phyloP scores from a whole-genome alignment of 2,329 filamentous ascomycete genomes.

The Furcasterigmium sp. region DNA sequence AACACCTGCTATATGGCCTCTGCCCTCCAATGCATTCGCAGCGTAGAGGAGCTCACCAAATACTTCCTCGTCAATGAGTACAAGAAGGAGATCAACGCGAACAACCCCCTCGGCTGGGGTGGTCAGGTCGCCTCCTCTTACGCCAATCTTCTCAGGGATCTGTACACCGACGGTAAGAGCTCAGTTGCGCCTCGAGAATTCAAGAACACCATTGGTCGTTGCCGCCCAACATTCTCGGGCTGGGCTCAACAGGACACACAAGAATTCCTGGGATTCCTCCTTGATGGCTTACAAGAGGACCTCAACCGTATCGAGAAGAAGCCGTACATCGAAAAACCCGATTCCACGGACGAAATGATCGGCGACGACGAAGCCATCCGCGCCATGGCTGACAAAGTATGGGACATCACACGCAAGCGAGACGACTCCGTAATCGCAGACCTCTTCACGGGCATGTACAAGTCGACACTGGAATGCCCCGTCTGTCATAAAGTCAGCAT shows the following conservation, averaged over 20 bases:
- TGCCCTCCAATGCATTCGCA: conserved; percentile 88
- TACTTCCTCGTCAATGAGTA: conserved; percentile 80
- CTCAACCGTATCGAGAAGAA: conserved; percentile 91
- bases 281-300: conserved; percentile 93
- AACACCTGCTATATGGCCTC: conserved; percentile 99
- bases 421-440: conserved; percentile 96
- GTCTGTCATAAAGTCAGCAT: conserved; percentile 93
- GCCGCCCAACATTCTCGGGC: conserved; percentile 81
- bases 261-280: conserved; percentile 89
- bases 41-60: conserved; percentile 86
- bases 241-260: conserved; percentile 97
- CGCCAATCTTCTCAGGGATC: conserved; percentile 65
- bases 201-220: conserved; percentile 75
- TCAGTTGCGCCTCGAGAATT: conserved; percentile 76
- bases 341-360: conserved; percentile 95
- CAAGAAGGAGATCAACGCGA: conserved; percentile 74
- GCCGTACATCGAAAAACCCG: conserved; percentile 94
- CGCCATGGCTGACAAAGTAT: conserved; percentile 81
- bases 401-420: conserved; percentile 84
- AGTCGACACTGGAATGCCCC: conserved; percentile 92
- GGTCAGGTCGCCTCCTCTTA: conserved; percentile 87
- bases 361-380: conserved; percentile 74
- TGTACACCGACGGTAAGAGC: conserved; percentile 67
- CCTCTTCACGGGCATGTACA: conserved; percentile 96
- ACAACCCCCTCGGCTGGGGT: conserved; percentile 80